These are phyloP conservation scores for Paecilomyces formosus DNA, from an alignment of 2,329 filamentous ascomycete genomes.

Conservation along the genomic window DNA sequence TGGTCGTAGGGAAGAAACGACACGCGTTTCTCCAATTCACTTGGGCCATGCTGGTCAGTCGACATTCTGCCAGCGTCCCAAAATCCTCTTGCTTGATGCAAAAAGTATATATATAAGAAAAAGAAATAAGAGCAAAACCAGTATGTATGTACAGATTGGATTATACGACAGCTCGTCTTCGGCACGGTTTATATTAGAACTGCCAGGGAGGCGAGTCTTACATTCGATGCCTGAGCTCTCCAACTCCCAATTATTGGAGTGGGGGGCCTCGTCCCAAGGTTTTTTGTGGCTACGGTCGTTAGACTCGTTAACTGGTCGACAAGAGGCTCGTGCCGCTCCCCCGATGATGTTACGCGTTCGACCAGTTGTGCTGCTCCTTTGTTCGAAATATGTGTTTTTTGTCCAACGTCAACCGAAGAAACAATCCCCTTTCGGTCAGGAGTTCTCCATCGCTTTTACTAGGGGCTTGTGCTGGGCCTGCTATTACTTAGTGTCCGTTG, in stretches of 20 bases:
- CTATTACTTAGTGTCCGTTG: not conserved
- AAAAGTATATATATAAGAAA: too few species aligned
- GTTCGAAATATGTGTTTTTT: not conserved
- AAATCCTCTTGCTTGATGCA: not conserved
- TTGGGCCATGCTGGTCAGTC: not conserved
- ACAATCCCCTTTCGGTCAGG: not conserved
- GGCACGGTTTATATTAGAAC: not conserved
- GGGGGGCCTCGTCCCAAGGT: not conserved
- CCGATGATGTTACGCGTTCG: not conserved
- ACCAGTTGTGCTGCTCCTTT: not conserved
- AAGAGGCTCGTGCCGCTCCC: not conserved
- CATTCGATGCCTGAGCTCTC: not conserved
- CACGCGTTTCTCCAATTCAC: not conserved
- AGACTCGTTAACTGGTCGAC: not conserved
- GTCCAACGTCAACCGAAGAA: not conserved
- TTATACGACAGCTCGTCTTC: not conserved
- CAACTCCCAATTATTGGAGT: not conserved
- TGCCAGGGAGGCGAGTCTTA: not conserved
- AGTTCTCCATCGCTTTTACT: not conserved
- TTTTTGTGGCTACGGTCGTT: not conserved
- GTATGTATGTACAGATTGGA: not conserved
- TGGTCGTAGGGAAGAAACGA: conserved; percentile 53
- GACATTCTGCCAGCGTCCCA: not conserved
- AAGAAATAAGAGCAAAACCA: not conserved
- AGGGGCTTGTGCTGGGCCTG: not conserved